Conservation (phyloP, 371 early-diverging fungal genomes). For the Caulochytrium protostelioides region DNA sequence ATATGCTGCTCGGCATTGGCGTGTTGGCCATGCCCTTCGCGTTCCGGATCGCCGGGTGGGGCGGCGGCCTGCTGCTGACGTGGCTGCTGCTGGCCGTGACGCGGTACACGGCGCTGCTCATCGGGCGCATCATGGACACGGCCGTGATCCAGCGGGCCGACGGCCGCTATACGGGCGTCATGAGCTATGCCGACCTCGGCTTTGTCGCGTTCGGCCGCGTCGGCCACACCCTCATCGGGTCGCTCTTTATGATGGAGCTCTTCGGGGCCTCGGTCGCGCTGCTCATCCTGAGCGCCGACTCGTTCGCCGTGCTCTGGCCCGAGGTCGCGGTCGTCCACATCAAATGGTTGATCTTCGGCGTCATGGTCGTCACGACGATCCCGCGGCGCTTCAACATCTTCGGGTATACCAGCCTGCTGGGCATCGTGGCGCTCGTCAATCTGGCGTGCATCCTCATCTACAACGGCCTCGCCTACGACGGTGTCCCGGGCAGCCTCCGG, state of each 20-base stretch:
- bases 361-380: conserved; percentile 11
- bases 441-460: conserved; percentile 13
- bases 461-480: conserved; percentile 11
- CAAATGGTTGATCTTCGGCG: conserved; percentile 7
- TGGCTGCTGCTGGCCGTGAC: too few species aligned
- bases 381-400: conserved; percentile 8
- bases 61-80: too few species aligned
- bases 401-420: conserved; percentile 13
- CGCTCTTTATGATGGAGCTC: conserved; percentile 40
- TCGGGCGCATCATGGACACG: too few species aligned
- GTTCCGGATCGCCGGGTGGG: not conserved
- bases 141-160: too few species aligned
- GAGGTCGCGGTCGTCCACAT: not conserved
- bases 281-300: conserved; percentile 31
- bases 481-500: conserved; percentile 33
- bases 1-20: conserved; percentile 37
- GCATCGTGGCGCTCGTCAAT: conserved; percentile 15
- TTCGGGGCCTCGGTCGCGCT: conserved; percentile 34
- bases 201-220: too few species aligned
- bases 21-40: conserved; percentile 7
- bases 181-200: too few species aligned
- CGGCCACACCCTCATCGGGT: conserved; percentile 17
- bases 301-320: conserved; percentile 21
- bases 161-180: too few species aligned
- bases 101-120: too few species aligned